Evolutionary conservation across 208 protist species (phyloP), one percentile per base, ranked within the genome.

Genomic region (Wallacemonas sp.): DNA sequence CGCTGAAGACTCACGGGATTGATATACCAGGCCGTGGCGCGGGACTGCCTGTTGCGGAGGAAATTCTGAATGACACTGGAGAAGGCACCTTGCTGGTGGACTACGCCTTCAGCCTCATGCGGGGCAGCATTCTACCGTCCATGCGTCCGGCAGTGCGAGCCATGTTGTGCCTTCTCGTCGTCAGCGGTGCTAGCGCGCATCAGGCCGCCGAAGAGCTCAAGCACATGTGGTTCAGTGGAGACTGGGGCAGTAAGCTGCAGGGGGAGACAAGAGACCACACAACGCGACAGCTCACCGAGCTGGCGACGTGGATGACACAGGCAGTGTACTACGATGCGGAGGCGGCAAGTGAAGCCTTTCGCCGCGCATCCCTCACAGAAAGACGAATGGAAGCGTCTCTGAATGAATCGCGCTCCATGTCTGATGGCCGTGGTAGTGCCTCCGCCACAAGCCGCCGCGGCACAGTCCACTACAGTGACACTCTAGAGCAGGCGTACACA

Each of bases 171-270:
- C 75, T 96, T 19, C 83, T 96, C 9, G 77, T 96, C 24, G 84
- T 93, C 60, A 82, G 79, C 49, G 91, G 91, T 15, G 59, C 82
- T 1, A 81, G 56, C 36, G 62, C 67, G 44, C 75, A 84, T 39
- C 80, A 91, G 46, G 88, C 88, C 12, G 79, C 85, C 34, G 86
- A 93, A 39, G 88, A 93, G 68, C 77, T 96, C 46, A 90, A 89
- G 73, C 68, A 91, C 44, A 72, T 85, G 19, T 94, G 91, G 91
- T 92, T 96, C 46, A 92, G 82, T 60, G 82, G 88, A 12, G 88
- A 96, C 63, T 96, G 91, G 88, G 88, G 88, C 54, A 83, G 68
- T 28, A 79, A 80, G 71, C 74, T 96, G 33, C 86, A 94, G 59
- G 88, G 91, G 0, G 59, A 62, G 26, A 77, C 62, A 6, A 79